Evolutionary conservation across 1,284 basidiomycete genomes (phyloP).

Genomic region (Ganoderma leucocontextum): DNA sequence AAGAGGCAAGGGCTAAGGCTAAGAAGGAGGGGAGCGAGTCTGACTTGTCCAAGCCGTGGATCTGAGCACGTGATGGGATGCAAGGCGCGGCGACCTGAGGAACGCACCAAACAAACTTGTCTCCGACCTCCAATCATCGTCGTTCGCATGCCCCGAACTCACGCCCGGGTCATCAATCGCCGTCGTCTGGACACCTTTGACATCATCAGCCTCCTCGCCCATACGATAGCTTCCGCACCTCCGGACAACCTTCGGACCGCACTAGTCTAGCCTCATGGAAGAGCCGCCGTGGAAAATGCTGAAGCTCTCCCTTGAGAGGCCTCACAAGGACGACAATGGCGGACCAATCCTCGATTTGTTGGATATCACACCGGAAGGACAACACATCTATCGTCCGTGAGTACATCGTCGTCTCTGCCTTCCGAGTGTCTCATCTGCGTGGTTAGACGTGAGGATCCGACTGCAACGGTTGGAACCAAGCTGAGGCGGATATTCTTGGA

Average conservation of each 20-base stretch:
- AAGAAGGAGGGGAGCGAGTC: constrained; percentile 6
- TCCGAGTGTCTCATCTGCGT: constrained; percentile 9
- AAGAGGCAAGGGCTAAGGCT: constrained; percentile 17
- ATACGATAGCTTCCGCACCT: background rate
- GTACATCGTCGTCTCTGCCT: constrained; percentile 33
- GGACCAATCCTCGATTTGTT: constrained; percentile 65
- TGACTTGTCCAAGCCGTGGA: constrained; percentile 2
- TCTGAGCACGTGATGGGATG: constrained; percentile 13
- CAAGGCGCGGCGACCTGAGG: constrained; percentile 4
- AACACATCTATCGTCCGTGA: constrained; percentile 74
- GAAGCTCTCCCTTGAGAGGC: constrained; percentile 74
- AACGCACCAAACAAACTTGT: constrained; percentile 3
- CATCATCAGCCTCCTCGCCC: constrained; percentile 5
- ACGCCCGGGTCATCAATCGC: constrained; percentile 4
- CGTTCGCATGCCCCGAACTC: background rate
- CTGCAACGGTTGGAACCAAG: constrained; percentile 64
- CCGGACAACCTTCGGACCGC: constrained; percentile 13
- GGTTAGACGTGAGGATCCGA: constrained; percentile 60
- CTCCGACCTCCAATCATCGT: constrained; percentile 15
- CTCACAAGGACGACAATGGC: constrained; percentile 79
- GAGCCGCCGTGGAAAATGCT: constrained; percentile 64
- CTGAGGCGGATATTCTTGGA: constrained; percentile 76
- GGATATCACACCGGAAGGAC: constrained; percentile 76
- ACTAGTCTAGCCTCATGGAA: constrained; percentile 33
- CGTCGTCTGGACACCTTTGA: constrained; percentile 5